phyloP scores from a whole-genome alignment of 23 red algal genomes.

The Agarophyton chilense region DNA sequence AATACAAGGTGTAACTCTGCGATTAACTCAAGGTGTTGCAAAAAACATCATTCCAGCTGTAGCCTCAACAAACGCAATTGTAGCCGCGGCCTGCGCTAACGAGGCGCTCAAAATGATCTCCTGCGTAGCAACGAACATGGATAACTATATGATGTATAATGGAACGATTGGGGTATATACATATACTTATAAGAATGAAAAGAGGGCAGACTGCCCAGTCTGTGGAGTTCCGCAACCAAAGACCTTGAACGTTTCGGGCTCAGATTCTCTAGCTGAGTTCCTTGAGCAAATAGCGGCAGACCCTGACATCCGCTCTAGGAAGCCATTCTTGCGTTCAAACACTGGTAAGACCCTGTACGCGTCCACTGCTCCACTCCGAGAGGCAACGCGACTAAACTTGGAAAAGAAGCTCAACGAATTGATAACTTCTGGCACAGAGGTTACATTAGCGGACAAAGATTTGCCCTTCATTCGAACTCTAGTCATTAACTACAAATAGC shows the following conservation, averaged over 20 bases:
- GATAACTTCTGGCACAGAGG: slow-evolving; percentile 43
- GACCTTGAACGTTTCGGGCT: slow-evolving; percentile 32
- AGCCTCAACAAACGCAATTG: slow-evolving; percentile 95
- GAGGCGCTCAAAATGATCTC: slow-evolving; percentile 87
- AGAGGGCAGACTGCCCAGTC: slow-evolving; percentile 79
- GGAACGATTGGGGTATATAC: slow-evolving; percentile 87
- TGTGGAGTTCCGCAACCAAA: slow-evolving; percentile 78
- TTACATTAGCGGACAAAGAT: slow-evolving; percentile 54
- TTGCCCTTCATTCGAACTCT: slow-evolving; percentile 64
- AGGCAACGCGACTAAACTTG: slow-evolving; percentile 51
- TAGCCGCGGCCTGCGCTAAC: slow-evolving; percentile 90
- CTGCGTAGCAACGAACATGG: slow-evolving; percentile 59
- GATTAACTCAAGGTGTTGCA: slow-evolving; percentile 85
- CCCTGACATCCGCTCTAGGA: slow-evolving; percentile 68
- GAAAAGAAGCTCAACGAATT: slow-evolving; percentile 48
- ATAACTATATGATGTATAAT: slow-evolving; percentile 93
- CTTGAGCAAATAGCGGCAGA: slow-evolving; percentile 73
- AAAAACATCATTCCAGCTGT: slow-evolving; percentile 97
- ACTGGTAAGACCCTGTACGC: slow-evolving; percentile 66
- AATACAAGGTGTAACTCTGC: slow-evolving; percentile 84
- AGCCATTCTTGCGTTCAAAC: slow-evolving; percentile 63
- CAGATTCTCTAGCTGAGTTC: slow-evolving; percentile 73
- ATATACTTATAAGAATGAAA: slow-evolving; percentile 80
- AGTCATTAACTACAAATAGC: slow-evolving; percentile 51
- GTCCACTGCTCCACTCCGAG: slow-evolving; percentile 35